These are phyloP conservation scores for Kregervanrija pseudodelftensis DNA, from an alignment of 805 yeast species.

Conservation along the genomic window DNA sequence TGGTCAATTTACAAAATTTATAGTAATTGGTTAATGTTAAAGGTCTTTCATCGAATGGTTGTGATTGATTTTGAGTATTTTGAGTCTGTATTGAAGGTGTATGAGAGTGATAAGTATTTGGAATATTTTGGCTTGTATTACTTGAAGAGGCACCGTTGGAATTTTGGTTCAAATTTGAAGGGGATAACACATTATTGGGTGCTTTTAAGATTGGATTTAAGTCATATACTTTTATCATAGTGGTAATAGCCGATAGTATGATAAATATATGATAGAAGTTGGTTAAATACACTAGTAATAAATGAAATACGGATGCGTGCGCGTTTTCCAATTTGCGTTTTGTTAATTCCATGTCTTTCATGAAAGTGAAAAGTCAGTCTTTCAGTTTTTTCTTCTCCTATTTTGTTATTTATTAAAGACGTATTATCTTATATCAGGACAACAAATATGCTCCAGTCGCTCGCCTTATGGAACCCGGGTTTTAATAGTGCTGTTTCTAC, in stretches of 20 bases:
- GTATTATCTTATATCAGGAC: neutral
- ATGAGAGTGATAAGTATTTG: no score
- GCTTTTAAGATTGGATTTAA: no score
- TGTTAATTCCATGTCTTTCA: neutral
- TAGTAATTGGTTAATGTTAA: conserved; percentile 25
- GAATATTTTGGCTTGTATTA: no score
- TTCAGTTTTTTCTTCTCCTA: neutral
- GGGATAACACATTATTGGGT: no score
- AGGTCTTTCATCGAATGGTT: conserved; percentile 13
- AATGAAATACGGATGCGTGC: no score
- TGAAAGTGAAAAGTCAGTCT: neutral
- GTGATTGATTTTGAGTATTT: conserved; percentile 20
- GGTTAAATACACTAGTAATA: no score
- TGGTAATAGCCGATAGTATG: no score
- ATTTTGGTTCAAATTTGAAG: no score
- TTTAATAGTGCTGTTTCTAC: conserved; percentile 47
- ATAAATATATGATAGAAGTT: no score
- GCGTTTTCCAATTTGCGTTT: no score
- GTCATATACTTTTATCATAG: no score
- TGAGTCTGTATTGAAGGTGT: neutral
- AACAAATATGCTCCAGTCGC: conserved; percentile 14
- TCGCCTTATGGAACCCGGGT: conserved; percentile 76
- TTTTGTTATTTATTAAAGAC: neutral
- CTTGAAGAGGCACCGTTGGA: no score
- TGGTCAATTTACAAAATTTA: conserved; percentile 19